Base-by-base conservation (phyloP, 2,329 filamentous ascomycete genomes). In the Aspergillus sp. region DNA sequence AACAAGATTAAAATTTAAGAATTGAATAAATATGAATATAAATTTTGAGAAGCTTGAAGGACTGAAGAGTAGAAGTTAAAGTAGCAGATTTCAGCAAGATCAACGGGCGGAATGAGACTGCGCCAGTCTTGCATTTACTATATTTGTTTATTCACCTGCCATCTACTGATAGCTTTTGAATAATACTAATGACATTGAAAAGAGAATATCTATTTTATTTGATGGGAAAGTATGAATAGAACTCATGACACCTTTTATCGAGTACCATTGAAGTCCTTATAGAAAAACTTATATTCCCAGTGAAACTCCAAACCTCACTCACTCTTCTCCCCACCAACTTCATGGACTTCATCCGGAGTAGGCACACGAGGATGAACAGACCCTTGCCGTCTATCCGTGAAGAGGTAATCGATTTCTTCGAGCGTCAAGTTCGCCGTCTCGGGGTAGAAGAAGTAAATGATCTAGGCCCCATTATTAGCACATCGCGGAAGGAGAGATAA, bases 401-500 rank as follows among this genome's bases (percentile, higher is more conserved):
- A 72, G 9, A 72, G 57, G 50, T 64, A 64, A 44, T 72, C 70
- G 27, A 72, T 66, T 42, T 72, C 69, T 47, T 73, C 69, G 5
- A 72, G 59, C 1, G 64, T 66, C 12, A 69, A 53, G 33, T 68
- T 68, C 11, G 60, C 57, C 0, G 69, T 71, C 43, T 72, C 70
- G 4, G 68, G 69, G 40, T 67, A 71, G 51, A 56, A 66, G 56
- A 75, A 74, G 56, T 70, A 76, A 8, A 76, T 65, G 1, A 75
- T 13, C 31, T 32, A n/a, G 8, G 31, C 2, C 19, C 19, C 19
- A 32, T 32, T 32, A 4, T 32, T n/a, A 32, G 31, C 31, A 32
- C 31, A 32, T 8, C 31, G 31, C 8, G n/a, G 3, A 32, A 32
- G n/a, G 31, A 32, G 31, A 32, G 8, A 32, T n/a, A 32, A 8